phyloP scores from a whole-genome alignment of 768 basidiomycete species.

The Pleurotus salmoneostramineus region DNA sequence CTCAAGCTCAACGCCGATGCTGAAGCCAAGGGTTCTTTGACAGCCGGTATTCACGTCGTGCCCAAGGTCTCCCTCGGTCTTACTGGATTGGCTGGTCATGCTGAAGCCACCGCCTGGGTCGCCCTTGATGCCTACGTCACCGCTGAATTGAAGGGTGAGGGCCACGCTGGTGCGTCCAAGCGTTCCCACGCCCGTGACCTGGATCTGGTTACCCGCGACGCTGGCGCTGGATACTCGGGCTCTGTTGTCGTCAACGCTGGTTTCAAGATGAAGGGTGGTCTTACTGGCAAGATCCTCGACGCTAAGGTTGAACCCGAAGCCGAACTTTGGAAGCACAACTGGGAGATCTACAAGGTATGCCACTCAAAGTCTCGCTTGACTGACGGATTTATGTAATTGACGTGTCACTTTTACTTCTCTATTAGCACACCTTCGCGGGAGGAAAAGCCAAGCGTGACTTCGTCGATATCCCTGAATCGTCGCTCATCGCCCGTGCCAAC shows the following conservation, averaged over 20 bases:
- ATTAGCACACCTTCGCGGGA: not conserved
- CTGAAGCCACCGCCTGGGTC: not conserved
- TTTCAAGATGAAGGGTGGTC: constrained; percentile 3
- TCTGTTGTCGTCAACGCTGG: constrained; percentile 1
- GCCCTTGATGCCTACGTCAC: constrained; percentile 1
- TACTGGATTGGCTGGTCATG: not conserved
- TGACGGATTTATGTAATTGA: too few relatives aligned
- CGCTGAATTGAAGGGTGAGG: constrained; percentile 1
- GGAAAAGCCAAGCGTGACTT: not conserved
- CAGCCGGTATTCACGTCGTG: not conserved
- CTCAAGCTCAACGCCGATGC: constrained; percentile 5
- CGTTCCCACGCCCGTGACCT: constrained; percentile 2
- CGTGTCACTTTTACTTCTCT: not conserved
- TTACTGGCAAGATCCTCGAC: constrained; percentile 1
- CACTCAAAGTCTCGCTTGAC: too few relatives aligned
- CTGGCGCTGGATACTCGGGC: constrained; percentile 1
- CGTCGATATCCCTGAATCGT: not conserved
- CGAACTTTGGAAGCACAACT: not conserved
- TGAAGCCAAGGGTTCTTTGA: not conserved
- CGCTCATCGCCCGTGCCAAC: not conserved
- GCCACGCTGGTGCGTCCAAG: not conserved
- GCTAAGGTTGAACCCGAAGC: not conserved
- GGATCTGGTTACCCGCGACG: not conserved
- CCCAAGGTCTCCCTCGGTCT: constrained; percentile 1
- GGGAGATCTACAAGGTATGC: not conserved